Conservation (phyloP, 495 filamentous ascomycete genomes). For the Thozetella sp. region DNA sequence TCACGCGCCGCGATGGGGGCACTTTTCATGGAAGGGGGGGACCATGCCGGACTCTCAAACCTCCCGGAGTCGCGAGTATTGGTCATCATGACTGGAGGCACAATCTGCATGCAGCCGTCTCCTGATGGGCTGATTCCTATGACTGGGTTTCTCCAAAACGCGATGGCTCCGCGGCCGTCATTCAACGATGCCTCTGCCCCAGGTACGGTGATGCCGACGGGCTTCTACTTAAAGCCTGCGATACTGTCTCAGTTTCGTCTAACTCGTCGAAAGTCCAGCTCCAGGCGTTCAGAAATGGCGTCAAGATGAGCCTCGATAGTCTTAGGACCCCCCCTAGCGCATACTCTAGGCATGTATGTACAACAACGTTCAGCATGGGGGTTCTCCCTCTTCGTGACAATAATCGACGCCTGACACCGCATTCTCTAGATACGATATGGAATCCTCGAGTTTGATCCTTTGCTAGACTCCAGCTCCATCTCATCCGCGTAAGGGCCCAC, state of each 20-base stretch:
- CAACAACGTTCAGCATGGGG: too few relatives aligned
- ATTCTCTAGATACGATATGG: conserved; percentile 78
- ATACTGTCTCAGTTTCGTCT: not conserved
- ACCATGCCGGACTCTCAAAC: conserved; percentile 20
- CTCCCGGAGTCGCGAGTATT: conserved; percentile 78
- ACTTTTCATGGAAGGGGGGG: conserved; percentile 19
- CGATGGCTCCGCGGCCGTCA: conserved; percentile 78
- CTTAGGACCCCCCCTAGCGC: conserved; percentile 80
- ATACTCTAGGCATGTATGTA: conserved; percentile 64
- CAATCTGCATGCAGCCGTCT: conserved; percentile 89
- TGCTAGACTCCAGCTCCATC: conserved; percentile 93
- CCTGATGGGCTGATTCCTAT: conserved; percentile 70
- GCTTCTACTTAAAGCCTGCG: not conserved
- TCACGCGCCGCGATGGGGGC: conserved; percentile 27
- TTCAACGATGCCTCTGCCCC: conserved; percentile 81
- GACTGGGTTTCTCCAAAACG: conserved; percentile 79
- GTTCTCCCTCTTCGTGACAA: too few relatives aligned
- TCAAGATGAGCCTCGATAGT: conserved; percentile 43
- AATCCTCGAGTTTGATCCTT: conserved; percentile 81
- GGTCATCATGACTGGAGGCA: conserved; percentile 93
- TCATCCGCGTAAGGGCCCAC: conserved; percentile 48
- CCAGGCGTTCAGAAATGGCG: conserved; percentile 39
- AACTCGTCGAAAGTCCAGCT: conserved; percentile 24
- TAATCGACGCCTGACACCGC: too few relatives aligned
- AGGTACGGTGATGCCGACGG: conserved; percentile 7